These are phyloP conservation scores for Tranzscheliella williamsii DNA, from an alignment of 1,284 basidiomycete species.

Conservation along the genomic window DNA sequence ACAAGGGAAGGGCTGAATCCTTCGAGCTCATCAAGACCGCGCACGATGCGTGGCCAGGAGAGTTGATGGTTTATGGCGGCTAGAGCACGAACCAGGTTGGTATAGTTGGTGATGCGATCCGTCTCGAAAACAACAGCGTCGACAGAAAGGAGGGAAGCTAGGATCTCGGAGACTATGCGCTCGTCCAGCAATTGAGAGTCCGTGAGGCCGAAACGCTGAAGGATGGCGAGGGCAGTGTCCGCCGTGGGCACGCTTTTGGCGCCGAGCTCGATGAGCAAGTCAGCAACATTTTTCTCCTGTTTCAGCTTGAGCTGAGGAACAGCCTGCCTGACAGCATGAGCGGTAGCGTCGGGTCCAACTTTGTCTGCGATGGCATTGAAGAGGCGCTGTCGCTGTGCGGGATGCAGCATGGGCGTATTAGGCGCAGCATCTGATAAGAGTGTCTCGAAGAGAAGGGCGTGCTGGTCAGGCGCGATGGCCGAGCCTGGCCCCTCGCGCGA, in stretches of 20 bases:
- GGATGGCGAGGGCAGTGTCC: constrained; percentile 43
- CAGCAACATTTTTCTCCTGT: constrained; percentile 38
- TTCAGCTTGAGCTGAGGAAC: constrained; percentile 50
- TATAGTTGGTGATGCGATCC: constrained; percentile 37
- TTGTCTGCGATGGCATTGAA: constrained; percentile 54
- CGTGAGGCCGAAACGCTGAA: constrained; percentile 43
- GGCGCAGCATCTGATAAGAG: constrained; percentile 44
- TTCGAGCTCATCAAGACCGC: constrained; percentile 62
- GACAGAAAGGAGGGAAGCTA: constrained; percentile 49
- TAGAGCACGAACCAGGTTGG: constrained; percentile 28
- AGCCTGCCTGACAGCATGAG: constrained; percentile 51
- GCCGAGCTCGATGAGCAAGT: constrained; percentile 49
- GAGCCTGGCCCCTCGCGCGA: constrained; percentile 70
- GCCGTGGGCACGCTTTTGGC: constrained; percentile 30
- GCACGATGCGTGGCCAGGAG: constrained; percentile 60
- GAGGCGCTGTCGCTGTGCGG: constrained; percentile 46
- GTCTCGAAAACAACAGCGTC: constrained; percentile 28
- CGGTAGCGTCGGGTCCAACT: constrained; percentile 51
- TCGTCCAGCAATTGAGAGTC: constrained; percentile 38
- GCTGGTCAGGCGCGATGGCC: constrained; percentile 74
- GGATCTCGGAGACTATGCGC: constrained; percentile 42
- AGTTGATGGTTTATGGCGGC: constrained; percentile 21
- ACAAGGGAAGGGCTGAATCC: constrained; percentile 62
- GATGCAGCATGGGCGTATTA: constrained; percentile 38
- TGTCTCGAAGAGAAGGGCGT: constrained; percentile 71